These are phyloP conservation scores for Kwoniella heveanensis DNA, from an alignment of 768 basidiomycete species.

Conservation along the genomic window DNA sequence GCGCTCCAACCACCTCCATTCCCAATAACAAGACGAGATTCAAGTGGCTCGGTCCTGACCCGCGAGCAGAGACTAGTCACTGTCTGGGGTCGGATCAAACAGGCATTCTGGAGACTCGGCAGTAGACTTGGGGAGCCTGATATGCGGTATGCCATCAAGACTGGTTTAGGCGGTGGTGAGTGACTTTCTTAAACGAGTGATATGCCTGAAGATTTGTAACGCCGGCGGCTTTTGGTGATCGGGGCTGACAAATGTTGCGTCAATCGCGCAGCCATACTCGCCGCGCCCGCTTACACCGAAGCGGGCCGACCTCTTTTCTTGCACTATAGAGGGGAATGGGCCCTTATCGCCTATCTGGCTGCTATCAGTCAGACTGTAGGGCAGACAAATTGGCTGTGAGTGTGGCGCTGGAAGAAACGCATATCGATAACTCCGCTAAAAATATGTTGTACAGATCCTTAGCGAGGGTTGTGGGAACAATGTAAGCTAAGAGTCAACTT, in stretches of 20 bases:
- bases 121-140: slow-evolving; percentile 70
- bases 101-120: slow-evolving; percentile 73
- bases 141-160: slow-evolving; percentile 84
- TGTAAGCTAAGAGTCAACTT: slow-evolving; percentile 63
- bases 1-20: slow-evolving; percentile 66
- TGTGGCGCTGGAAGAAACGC: background rate
- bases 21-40: slow-evolving; percentile 78
- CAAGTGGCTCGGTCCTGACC: slow-evolving; percentile 81
- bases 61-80: slow-evolving; percentile 68
- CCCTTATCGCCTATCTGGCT: slow-evolving; percentile 76
- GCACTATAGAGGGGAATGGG: slow-evolving; percentile 90
- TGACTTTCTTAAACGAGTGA: too few species aligned
- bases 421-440: too few species aligned
- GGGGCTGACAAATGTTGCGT: background rate
- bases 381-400: slow-evolving; percentile 80
- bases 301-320: slow-evolving; percentile 74
- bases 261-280: slow-evolving; percentile 69
- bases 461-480: slow-evolving; percentile 80
- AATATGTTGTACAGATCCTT: slow-evolving; percentile 59
- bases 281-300: slow-evolving; percentile 85
- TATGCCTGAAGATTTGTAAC: background rate
- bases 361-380: slow-evolving; percentile 52
- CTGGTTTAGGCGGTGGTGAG: slow-evolving; percentile 59
- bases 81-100: slow-evolving; percentile 66
- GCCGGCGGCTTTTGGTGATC: too few species aligned